Percentiles rank a stretch among this genome's conserved stretches.
These are phyloP conservation scores for Tricladium varicosporioides DNA, from an alignment of 2,329 filamentous ascomycete genomes.

Conservation along the genomic window DNA sequence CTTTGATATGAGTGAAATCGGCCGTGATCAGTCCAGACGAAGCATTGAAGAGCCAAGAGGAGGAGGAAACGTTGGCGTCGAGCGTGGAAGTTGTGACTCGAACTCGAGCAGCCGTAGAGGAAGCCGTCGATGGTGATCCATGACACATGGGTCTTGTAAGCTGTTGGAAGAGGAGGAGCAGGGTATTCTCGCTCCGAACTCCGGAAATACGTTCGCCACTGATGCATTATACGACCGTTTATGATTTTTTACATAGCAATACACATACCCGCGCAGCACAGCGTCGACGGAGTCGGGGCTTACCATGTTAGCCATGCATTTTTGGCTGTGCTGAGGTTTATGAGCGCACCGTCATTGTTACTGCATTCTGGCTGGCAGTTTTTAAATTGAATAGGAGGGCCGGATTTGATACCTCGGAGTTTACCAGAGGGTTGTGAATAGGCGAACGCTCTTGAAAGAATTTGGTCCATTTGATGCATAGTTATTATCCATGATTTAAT, in stretches of 20 bases:
- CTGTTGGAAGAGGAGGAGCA: not conserved
- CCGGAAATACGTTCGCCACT: constrained; percentile 22
- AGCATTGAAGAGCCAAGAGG: constrained; percentile 52
- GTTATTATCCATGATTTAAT: no score
- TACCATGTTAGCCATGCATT: constrained; percentile 3
- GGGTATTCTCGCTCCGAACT: not conserved
- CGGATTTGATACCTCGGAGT: constrained; percentile 32
- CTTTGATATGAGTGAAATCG: constrained; percentile 72
- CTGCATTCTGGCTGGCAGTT: constrained; percentile 7
- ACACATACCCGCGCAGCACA: constrained; percentile 15
- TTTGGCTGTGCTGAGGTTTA: not conserved
- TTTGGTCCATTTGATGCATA: constrained; percentile 5
- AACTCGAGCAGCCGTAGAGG: constrained; percentile 30
- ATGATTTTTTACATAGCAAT: constrained; percentile 19
- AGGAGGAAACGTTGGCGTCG: constrained; percentile 17
- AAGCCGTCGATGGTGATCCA: constrained; percentile 28
- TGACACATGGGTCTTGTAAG: constrained; percentile 12
- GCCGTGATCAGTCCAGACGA: constrained; percentile 51
- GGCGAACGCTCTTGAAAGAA: constrained; percentile 2
- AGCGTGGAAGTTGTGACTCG: constrained; percentile 31
- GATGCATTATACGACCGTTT: constrained; percentile 28
- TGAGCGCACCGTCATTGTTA: constrained; percentile 5
- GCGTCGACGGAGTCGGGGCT: constrained; percentile 17
- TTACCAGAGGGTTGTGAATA: constrained; percentile 19
- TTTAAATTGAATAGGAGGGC: constrained; percentile 28